Evolutionary conservation across 106 monocot species (phyloP), one percentile per base, ranked within the genome.

Genomic region (Acorus calamus): DNA sequence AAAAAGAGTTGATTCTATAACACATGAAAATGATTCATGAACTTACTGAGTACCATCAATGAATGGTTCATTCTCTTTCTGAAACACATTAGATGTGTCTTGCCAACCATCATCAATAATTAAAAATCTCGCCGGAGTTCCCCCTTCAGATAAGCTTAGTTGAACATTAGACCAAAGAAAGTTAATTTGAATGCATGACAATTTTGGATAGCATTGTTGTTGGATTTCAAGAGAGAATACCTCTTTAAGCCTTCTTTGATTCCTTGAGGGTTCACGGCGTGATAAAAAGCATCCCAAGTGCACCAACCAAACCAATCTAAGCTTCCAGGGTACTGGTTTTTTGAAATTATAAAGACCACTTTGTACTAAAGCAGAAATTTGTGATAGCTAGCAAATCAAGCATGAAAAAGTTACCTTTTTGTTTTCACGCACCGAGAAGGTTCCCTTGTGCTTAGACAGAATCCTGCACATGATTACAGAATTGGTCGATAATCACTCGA

Each of bases 221-320:
- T 28, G 28, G 28, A 28, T 28, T 28, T 28, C 28, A 28, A 28
- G 28, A 28, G 28, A 28, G 43, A 2, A 41, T 46, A 83, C 83
- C 78, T 78, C 42, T 66, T 69, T 3, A 83, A 51, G 0, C 78
- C 83, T 14, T 78, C 60, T 47, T 13, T 58, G 28, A 83, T 78
- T 56, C 83, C 83, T 52, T 52, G 41, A 57, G 83, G 78, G 50
- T 57, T 74, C 7, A 83, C 74, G 14, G 74, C 78, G 55, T 50
- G 56, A 52, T 83, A 83, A 63, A 83, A 83, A 42, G 83, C 83
- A 73, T 83, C 83, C 83, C 83, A 83, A n/a, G 83, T 83, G 70
- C 83, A 83, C 83, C 83, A 83, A 12, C 83, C 83, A 65, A 83
- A 83, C 55, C 60, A 76, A 46, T 84, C 83, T 14, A 84, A 53